Evolutionary conservation across 148 eudicot species (phyloP).

Genomic region (Dianthus caryophyllus): DNA sequence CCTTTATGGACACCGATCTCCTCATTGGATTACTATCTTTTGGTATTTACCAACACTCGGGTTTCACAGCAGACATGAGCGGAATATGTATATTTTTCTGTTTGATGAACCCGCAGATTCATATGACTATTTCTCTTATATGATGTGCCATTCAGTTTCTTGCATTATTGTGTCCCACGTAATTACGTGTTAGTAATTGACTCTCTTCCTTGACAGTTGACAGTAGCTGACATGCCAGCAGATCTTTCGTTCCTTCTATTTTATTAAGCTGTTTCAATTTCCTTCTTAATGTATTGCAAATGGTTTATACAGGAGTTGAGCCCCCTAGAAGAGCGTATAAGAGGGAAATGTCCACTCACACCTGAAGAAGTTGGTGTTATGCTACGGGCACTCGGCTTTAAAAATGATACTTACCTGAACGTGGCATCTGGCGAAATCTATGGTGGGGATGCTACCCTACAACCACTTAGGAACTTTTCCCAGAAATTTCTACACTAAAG

Average conservation of each 20-base stretch:
- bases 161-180: not conserved
- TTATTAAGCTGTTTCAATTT: not conserved
- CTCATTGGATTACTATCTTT: no score
- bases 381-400: conserved; percentile 88
- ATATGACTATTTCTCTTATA: no score
- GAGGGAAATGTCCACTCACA: conserved; percentile 95
- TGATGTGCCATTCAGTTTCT: not conserved
- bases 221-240: not conserved
- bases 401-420: conserved; percentile 69
- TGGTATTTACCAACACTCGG: not conserved
- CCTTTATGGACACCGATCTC: no score
- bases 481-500: conserved; percentile 82
- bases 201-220: not conserved
- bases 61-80: not conserved
- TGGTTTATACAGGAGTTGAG: conserved; percentile 57
- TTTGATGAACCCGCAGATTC: not conserved
- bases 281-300: not conserved
- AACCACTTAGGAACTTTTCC: conserved; percentile 85
- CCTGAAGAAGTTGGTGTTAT: conserved; percentile 92
- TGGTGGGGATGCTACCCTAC: conserved; percentile 87
- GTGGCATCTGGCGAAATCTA: conserved; percentile 98
- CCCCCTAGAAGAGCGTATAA: conserved; percentile 74
- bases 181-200: not conserved
- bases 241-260: not conserved
- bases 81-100: not conserved